Percentiles rank a stretch among this genome's conserved stretches.
Conservation (phyloP, 1,284 basidiomycete species). For the Neotropicomus parvogracilis region DNA sequence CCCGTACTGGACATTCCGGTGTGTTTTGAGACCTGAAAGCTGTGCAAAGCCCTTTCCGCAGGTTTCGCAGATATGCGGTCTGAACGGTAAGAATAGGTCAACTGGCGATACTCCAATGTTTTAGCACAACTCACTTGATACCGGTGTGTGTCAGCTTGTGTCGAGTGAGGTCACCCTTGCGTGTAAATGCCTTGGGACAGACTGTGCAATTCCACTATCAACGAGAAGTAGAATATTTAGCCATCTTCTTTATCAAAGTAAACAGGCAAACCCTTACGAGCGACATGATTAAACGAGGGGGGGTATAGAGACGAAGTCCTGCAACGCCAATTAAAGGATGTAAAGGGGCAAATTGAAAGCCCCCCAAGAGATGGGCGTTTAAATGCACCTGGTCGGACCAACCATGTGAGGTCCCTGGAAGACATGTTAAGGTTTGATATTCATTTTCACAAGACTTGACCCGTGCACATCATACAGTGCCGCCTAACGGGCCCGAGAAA, state of each 20-base stretch:
- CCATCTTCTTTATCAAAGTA: neutral
- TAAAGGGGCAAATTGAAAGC: slow-evolving; percentile 9
- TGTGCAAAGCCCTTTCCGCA: slow-evolving; percentile 56
- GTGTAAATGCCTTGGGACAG: slow-evolving; percentile 46
- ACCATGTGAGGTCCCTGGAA: slow-evolving; percentile 7
- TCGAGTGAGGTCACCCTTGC: slow-evolving; percentile 52
- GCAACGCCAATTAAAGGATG: slow-evolving; percentile 33
- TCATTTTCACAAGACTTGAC: slow-evolving; percentile 22
- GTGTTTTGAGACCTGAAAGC: slow-evolving; percentile 51
- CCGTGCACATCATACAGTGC: slow-evolving; percentile 3
- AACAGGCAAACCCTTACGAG: slow-evolving; percentile 18
- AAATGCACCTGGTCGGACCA: slow-evolving; percentile 19
- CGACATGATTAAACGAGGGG: slow-evolving; percentile 20
- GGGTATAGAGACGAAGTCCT: slow-evolving; percentile 39
- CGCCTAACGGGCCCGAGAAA: slow-evolving; percentile 11
- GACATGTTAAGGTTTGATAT: slow-evolving; percentile 3
- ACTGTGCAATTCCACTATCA: slow-evolving; percentile 34
- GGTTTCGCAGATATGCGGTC: slow-evolving; percentile 43
- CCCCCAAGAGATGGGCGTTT: slow-evolving; percentile 13
- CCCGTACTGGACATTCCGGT: slow-evolving; percentile 58
- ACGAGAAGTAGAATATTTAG: slow-evolving; percentile 5
- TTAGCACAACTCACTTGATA: slow-evolving; percentile 37
- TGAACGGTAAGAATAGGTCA: slow-evolving; percentile 23
- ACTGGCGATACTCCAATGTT: neutral
- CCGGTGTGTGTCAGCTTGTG: slow-evolving; percentile 46